These are phyloP conservation scores for Lachancea mirantina DNA, from an alignment of 805 yeast species.

Conservation along the genomic window DNA sequence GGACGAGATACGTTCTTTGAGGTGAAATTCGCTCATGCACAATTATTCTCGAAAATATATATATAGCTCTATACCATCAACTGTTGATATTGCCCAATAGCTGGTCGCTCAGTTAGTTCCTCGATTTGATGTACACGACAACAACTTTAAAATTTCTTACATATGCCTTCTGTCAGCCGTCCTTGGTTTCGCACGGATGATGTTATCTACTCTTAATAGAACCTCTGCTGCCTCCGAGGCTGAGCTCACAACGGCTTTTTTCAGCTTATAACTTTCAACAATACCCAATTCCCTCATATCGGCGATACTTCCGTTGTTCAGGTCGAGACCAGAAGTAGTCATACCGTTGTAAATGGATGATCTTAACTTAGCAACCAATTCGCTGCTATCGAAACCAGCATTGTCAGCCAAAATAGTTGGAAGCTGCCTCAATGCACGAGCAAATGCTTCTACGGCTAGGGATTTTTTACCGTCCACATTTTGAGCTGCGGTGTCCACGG, in stretches of 20 bases:
- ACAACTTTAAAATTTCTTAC: conserved; percentile 14
- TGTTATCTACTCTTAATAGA: conserved; percentile 89
- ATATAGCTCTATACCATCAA: no score
- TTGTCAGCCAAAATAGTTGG: conserved; percentile 96
- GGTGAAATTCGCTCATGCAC: not conserved
- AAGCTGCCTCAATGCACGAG: conserved; percentile 85
- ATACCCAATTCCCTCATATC: conserved; percentile 93
- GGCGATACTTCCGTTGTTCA: conserved; percentile 74
- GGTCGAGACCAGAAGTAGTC: conserved; percentile 85
- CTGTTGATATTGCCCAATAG: no score
- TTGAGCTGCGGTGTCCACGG: conserved; percentile 88
- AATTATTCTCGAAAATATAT: no score
- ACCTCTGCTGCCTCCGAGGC: conserved; percentile 99
- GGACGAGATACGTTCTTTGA: conserved; percentile 32
- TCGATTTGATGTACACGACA: conserved; percentile 7
- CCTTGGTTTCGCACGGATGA: conserved; percentile 93
- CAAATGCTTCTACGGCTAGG: conserved; percentile 90
- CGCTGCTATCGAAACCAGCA: conserved; percentile 94
- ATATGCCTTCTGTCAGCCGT: conserved; percentile 75
- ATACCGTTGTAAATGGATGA: conserved; percentile 82
- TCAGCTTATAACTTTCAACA: conserved; percentile 87
- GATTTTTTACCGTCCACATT: conserved; percentile 90
- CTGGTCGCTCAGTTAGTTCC: no score
- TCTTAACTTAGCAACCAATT: conserved; percentile 82
- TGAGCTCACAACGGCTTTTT: conserved; percentile 86